These are phyloP conservation scores for Apiosordaria backusii DNA, from an alignment of 495 filamentous ascomycete species.

Conservation along the genomic window DNA sequence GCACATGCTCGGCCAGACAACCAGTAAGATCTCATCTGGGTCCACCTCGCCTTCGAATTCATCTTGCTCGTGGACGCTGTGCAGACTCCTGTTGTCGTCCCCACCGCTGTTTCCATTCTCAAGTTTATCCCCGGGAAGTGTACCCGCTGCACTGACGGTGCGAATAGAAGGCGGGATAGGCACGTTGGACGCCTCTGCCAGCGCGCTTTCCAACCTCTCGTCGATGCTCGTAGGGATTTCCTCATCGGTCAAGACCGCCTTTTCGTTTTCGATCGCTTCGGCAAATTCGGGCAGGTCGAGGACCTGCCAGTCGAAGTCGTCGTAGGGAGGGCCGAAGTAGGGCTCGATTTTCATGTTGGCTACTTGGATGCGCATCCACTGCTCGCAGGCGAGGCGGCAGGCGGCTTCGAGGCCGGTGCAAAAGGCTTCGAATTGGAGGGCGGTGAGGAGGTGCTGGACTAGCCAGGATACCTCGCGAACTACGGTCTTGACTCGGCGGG, in stretches of 20 bases:
- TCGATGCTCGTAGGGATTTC: slow-evolving; percentile 11
- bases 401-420: slow-evolving; percentile 32
- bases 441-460: slow-evolving; percentile 34
- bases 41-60: slow-evolving; percentile 30
- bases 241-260: neutral
- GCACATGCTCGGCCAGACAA: slow-evolving; percentile 40
- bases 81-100: neutral
- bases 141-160: neutral
- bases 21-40: slow-evolving; percentile 36
- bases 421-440: slow-evolving; percentile 36
- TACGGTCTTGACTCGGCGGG: slow-evolving; percentile 34
- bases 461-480: slow-evolving; percentile 39
- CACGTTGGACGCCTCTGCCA: slow-evolving; percentile 1
- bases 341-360: slow-evolving; percentile 38
- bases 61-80: neutral
- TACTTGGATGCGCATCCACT: slow-evolving; percentile 38
- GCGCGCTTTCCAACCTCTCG: slow-evolving; percentile 23
- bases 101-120: neutral
- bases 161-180: neutral
- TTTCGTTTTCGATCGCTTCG: slow-evolving; percentile 11
- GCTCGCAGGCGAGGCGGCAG: slow-evolving; percentile 33
- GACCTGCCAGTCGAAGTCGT: slow-evolving; percentile 41
- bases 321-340: slow-evolving; percentile 39
- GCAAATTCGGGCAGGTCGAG: slow-evolving; percentile 36
- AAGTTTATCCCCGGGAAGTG: neutral